Percentiles rank a stretch among this genome's conserved stretches.
Conservation (phyloP, 352 stramenopile genomes). For the Globisporangium barbulae region DNA sequence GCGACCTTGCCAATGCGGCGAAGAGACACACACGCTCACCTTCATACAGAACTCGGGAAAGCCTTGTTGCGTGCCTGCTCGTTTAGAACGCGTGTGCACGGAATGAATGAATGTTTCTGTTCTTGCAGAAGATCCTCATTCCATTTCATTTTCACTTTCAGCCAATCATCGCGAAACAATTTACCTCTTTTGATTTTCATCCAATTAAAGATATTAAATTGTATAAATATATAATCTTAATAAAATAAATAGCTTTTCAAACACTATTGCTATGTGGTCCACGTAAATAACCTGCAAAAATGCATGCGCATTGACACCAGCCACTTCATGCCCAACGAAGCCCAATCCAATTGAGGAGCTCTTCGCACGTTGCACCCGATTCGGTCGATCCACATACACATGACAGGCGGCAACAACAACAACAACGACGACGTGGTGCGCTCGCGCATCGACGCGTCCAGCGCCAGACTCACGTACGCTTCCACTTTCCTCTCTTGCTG, state of each 20-base stretch:
- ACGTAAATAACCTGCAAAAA: neutral
- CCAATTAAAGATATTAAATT: neutral
- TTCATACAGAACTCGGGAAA: too few species aligned
- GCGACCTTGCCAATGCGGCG: too few species aligned
- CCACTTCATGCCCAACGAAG: conserved; percentile 1
- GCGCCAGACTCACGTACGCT: conserved; percentile 60
- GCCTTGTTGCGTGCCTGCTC: too few species aligned
- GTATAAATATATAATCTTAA: neutral
- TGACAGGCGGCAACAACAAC: conserved; percentile 41
- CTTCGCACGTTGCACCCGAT: neutral
- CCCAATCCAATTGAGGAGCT: neutral
- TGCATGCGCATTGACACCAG: conserved; percentile 11
- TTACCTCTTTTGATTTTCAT: neutral
- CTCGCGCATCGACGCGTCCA: conserved; percentile 67
- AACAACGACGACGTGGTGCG: conserved; percentile 44
- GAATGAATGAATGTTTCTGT: too few species aligned
- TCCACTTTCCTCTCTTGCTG: neutral
- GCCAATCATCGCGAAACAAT: neutral
- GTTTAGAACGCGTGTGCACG: too few species aligned
- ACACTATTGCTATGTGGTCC: neutral
- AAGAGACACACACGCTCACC: too few species aligned
- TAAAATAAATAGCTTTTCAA: neutral
- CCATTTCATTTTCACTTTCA: neutral
- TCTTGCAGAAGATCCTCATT: too few species aligned
- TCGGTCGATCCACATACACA: conserved; percentile 15